Conservation (phyloP, 2,329 filamentous ascomycete species). For the Scedosporium dehoogii region DNA sequence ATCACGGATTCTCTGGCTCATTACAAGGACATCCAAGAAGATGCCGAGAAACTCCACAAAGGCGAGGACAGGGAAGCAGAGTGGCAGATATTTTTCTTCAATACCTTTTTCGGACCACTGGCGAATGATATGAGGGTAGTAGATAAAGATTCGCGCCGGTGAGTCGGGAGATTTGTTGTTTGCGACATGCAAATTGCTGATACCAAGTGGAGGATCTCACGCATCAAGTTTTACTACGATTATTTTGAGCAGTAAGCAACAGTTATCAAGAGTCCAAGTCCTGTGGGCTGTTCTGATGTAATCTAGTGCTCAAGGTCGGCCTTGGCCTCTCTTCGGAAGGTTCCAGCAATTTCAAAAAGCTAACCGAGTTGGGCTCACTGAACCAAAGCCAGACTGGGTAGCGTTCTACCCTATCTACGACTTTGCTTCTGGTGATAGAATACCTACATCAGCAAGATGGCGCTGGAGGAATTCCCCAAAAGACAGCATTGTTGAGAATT, state of each 20-base stretch:
- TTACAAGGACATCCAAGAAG: neutral
- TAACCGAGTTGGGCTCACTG: neutral
- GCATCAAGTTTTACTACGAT: neutral
- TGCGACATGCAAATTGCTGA: neutral
- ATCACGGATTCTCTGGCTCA: too few relatives aligned
- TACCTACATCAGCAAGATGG: neutral
- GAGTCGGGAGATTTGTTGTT: neutral
- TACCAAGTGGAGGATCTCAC: neutral
- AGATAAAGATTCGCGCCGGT: neutral
- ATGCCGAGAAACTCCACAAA: neutral
- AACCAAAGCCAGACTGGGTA: slow-evolving; percentile 12
- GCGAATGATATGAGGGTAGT: neutral
- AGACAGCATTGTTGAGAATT: slow-evolving; percentile 10
- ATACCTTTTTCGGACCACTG: neutral
- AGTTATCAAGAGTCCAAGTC: too few relatives aligned
- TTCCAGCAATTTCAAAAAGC: too few relatives aligned
- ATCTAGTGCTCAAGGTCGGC: neutral
- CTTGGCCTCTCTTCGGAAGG: neutral
- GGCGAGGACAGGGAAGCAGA: slow-evolving; percentile 1
- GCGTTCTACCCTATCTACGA: slow-evolving; percentile 11
- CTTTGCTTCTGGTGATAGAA: slow-evolving; percentile 3
- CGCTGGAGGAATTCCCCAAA: slow-evolving; percentile 8
- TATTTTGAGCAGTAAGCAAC: neutral
- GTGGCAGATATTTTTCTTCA: neutral
- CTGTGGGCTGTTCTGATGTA: neutral